phyloP scores from a whole-genome alignment of 2,329 filamentous ascomycete species.

The Aspergillus sp. region DNA sequence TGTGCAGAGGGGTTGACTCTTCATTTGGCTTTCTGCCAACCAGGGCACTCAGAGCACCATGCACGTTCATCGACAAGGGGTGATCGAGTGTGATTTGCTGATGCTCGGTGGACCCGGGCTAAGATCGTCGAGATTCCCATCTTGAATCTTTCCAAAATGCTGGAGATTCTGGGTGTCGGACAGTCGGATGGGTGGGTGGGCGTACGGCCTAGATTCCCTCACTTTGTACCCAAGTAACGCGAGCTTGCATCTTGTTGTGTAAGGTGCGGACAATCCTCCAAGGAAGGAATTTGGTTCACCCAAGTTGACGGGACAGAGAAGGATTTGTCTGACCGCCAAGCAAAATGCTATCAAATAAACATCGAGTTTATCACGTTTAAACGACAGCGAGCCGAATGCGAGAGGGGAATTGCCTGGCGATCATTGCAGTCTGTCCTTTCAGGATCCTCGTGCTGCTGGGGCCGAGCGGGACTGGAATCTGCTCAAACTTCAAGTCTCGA shows the following conservation, averaged over 20 bases:
- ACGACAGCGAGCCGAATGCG: background rate
- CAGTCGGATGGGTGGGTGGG: no score
- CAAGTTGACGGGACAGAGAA: constrained; percentile 22
- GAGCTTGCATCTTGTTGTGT: background rate
- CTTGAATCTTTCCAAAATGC: background rate
- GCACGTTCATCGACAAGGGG: constrained; percentile 20
- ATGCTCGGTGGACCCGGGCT: constrained; percentile 12
- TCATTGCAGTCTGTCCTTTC: background rate
- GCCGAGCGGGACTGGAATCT: no score
- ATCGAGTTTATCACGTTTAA: background rate
- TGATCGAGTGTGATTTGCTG: background rate
- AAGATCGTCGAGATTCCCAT: constrained; percentile 21
- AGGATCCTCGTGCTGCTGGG: background rate
- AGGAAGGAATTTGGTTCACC: constrained; percentile 17
- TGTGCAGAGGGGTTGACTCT: constrained; percentile 15
- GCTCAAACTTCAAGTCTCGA: no score
- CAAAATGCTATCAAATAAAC: background rate
- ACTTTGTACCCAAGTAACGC: no score
- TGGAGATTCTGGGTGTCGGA: constrained; percentile 12
- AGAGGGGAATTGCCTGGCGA: constrained; percentile 5
- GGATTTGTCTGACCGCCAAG: constrained; percentile 2
- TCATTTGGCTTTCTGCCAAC: constrained; percentile 23
- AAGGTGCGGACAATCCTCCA: background rate
- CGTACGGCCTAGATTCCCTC: no score
- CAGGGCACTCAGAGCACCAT: constrained; percentile 8